These are phyloP conservation scores for Rostrohypoxylon terebratum DNA, from an alignment of 495 filamentous ascomycete genomes.

Conservation along the genomic window DNA sequence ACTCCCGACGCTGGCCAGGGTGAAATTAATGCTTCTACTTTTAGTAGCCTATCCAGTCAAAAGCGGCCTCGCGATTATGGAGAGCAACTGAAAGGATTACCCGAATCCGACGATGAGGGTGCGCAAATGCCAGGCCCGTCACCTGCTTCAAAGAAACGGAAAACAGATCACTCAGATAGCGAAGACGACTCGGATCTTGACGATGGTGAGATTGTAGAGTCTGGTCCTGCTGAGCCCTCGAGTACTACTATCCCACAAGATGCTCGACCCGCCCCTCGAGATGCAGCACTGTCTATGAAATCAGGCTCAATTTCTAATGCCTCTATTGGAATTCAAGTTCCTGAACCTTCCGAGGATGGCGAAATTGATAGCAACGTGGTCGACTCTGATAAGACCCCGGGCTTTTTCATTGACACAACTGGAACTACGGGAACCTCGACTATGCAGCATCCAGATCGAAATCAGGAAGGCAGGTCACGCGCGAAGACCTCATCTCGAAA, in stretches of 20 bases:
- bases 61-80: conserved; percentile 45
- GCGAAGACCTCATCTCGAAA: conserved; percentile 40
- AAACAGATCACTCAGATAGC: conserved; percentile 8
- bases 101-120: conserved; percentile 40
- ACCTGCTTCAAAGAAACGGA: conserved; percentile 44
- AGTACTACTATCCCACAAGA: conserved; percentile 19
- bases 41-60: conserved; percentile 17
- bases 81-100: conserved; percentile 46
- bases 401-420: conserved; percentile 32
- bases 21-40: conserved; percentile 11
- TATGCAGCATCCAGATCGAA: conserved; percentile 51
- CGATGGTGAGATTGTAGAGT: conserved; percentile 54
- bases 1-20: conserved; percentile 17
- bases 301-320: not conserved
- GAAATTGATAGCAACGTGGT: conserved; percentile 19
- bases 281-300: too few species aligned
- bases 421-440: not conserved
- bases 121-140: not conserved
- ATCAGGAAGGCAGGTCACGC: conserved; percentile 50
- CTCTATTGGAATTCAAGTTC: not conserved
- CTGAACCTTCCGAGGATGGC: conserved; percentile 37
- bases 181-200: conserved; percentile 43
- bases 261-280: conserved; percentile 1
- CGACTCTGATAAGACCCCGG: conserved; percentile 7
- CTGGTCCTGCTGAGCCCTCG: conserved; percentile 29